Evolutionary conservation across 192 early-diverging fungal species (phyloP), one percentile per base, ranked within the genome.

Genomic region (Coemansia sp.): DNA sequence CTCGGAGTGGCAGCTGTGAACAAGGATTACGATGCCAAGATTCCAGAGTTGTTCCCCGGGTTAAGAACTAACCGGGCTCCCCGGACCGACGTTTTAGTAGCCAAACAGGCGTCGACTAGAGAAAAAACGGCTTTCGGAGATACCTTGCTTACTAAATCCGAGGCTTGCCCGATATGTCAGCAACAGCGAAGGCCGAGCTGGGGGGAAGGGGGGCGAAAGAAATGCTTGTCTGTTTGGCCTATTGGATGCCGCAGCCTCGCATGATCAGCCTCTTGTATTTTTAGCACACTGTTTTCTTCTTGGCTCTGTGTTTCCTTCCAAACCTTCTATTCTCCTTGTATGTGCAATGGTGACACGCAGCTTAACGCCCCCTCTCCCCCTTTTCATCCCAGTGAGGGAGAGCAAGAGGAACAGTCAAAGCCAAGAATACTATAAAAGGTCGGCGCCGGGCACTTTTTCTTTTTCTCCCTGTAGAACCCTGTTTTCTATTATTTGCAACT

Each of bases 101-200:
- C 45, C 50, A 53, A 53, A 53, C 5, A 23, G 23, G 19, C 45
- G 17, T 19, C n/a, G 2, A 14, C 11, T 32, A 46, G 14, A 29
- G 62, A 50, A 48, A 50, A 29, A 45, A 62, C 73, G 67, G 73
- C 66, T 21, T 76, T 76, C 75, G 75, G 75, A 71, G 64, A 32
- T 32, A 17, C 53, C 67, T 58, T 76, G 69, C 50, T 23, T 9
- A 32, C 39, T 37, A 76, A 76, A 63, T 70, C 74, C 74, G 74
- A 76, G 51, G 60, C 66, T 66, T 70, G 66, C 70, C 74, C 74
- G 45, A 48, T 48, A 48, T 62, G 42, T 64, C 63, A 57, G 53
- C 53, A 57, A 57, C 45, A 48, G 45, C 45, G 45, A 48, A 48
- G 45, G 45, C 53, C 53, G 53, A 57, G 27, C 25, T 17, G 29